Evolutionary conservation across 2,329 filamentous ascomycete genomes (phyloP), one percentile per base, ranked within the genome.

Genomic region (Cladosporium sphaerospermum): DNA sequence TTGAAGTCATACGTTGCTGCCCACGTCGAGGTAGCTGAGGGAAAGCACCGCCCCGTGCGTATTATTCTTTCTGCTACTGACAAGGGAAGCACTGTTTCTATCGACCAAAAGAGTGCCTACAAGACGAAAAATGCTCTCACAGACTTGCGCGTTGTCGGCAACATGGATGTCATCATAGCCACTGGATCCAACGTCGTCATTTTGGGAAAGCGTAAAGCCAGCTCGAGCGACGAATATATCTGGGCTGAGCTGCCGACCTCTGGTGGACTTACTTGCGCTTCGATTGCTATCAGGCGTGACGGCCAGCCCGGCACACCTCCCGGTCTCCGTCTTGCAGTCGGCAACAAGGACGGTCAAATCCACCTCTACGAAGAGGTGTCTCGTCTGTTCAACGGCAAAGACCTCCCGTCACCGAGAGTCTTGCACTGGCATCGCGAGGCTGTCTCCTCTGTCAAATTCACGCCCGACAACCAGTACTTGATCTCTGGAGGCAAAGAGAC

Each of bases 401-500:
- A n/a, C 57, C 58, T 70, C 33, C 62, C 77, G 11, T 66, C 80
- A 39, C 76, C 79, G 16, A 83, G 85, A 53, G 86, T 85, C 58
- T 76, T 91, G 50, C 93, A 97, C 69, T 99, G 93, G 93, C 93
- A 99, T 70, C 81, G 90, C 62, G 84, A 85, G 61, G 82, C 85
- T 45, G 90, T 96, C 8, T 85, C 87, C 62, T 80, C 88, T 9
- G 78, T 96, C 54, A 95, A 93, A 69, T 97, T 91, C 88, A 96
- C 93, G 11, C 78, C 78, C 60, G 93, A 99, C 77, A 91, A 92
- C 89, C 90, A 96, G 66, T 99, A 99, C 69, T 73, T 99, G 55
- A 85, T 99, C 49, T 97, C 93, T 53, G 93, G 93, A 65, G 93
- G 93, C 32, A 83, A 84, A 18, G 93, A 99, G 71, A 91, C 89